A percentile compares a stretch with the other conserved stretches of the same genome.
Evolutionary conservation across 352 stramenopile genomes (phyloP).

Genomic region (Globisporangium cylindrosporum): DNA sequence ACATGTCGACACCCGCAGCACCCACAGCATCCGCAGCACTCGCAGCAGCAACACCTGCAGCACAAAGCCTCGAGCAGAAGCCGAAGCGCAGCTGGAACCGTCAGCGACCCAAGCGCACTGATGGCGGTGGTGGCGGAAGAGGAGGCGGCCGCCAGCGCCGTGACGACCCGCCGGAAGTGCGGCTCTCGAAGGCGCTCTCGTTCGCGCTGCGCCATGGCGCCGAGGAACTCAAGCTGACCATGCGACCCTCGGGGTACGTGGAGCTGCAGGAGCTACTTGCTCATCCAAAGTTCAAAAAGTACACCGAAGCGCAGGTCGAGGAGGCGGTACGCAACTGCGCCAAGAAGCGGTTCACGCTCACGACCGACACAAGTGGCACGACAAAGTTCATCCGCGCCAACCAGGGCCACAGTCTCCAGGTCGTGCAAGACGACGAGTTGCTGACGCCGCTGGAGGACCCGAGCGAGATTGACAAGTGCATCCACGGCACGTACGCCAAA

Average conservation of each 20-base stretch:
- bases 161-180: constrained; percentile 53
- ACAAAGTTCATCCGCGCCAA: constrained; percentile 76
- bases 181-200: constrained; percentile 72
- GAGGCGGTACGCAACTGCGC: constrained; percentile 58
- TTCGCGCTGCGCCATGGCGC: constrained; percentile 78
- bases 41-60: neutral
- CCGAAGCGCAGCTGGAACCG: neutral
- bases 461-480: constrained; percentile 41
- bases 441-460: constrained; percentile 59
- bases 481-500: constrained; percentile 76
- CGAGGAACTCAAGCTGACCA: constrained; percentile 59
- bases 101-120: neutral
- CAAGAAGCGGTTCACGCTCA: constrained; percentile 79
- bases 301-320: constrained; percentile 58
- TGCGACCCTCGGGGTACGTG: constrained; percentile 71
- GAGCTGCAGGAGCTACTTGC: constrained; percentile 44
- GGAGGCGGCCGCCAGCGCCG: constrained; percentile 15
- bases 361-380: constrained; percentile 35
- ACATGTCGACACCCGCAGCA: constrained; percentile 3
- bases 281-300: constrained; percentile 48
- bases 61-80: neutral
- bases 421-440: constrained; percentile 71
- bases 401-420: constrained; percentile 69
- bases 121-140: neutral
- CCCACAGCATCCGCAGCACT: neutral